Percentiles rank a stretch among this genome's conserved stretches.
phyloP scores from a whole-genome alignment of 306 rosid species.

The Gleditsia sinensis region DNA sequence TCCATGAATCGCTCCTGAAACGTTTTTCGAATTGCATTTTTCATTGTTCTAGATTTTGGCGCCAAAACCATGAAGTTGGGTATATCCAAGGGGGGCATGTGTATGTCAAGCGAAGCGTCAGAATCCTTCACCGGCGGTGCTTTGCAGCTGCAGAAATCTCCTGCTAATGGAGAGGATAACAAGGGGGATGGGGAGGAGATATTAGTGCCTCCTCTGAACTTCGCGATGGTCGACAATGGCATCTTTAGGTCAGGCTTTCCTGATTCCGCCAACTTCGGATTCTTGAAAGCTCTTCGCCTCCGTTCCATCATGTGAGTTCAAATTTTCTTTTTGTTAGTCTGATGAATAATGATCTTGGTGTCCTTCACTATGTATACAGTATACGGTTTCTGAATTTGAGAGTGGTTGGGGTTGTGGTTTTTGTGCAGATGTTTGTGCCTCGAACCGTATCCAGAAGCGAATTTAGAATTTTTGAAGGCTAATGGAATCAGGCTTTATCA shows the following conservation, averaged over 20 bases:
- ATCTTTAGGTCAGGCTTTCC: constrained; percentile 67
- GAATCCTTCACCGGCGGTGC: constrained; percentile 18
- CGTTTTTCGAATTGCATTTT: neutral
- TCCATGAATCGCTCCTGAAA: constrained; percentile 35
- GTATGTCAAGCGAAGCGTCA: neutral
- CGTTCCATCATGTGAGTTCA: constrained; percentile 60
- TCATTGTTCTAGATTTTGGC: constrained; percentile 45
- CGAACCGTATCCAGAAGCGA: constrained; percentile 65
- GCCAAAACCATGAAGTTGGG: constrained; percentile 63
- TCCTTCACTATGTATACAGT: neutral
- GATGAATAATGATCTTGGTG: neutral
- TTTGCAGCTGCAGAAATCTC: neutral
- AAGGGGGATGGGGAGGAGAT: constrained; percentile 45
- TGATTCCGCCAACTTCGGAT: constrained; percentile 56
- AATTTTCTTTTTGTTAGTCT: constrained; percentile 5
- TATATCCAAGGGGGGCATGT: constrained; percentile 29
- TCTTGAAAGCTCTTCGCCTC: constrained; percentile 64
- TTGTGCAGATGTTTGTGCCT: constrained; percentile 60
- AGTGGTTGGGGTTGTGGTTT: neutral
- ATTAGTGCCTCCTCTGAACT: constrained; percentile 68
- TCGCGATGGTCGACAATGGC: constrained; percentile 69
- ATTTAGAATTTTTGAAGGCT: constrained; percentile 48
- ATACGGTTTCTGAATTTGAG: constrained; percentile 1
- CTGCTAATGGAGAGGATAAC: constrained; percentile 1
- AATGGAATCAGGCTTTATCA: constrained; percentile 61